Conservation (phyloP, 768 basidiomycete genomes). For the Tubosaeta sp. region DNA sequence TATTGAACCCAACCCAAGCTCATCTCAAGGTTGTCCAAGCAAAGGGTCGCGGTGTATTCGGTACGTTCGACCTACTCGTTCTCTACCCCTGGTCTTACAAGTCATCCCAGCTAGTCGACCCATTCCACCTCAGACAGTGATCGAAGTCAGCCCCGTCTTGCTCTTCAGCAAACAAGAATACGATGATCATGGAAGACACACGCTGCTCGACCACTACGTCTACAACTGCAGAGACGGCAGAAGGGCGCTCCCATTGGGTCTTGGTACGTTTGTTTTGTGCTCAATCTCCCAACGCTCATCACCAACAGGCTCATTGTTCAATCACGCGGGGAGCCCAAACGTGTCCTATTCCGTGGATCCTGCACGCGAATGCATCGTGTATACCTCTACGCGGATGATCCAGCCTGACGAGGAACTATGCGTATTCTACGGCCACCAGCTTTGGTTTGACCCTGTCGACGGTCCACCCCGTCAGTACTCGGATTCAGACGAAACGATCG, state of each 20-base stretch:
- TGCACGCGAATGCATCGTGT: slow-evolving; percentile 56
- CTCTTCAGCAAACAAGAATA: slow-evolving; percentile 72
- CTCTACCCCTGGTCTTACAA: slow-evolving; percentile 24
- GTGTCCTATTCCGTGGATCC: slow-evolving; percentile 59
- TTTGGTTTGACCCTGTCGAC: slow-evolving; percentile 57
- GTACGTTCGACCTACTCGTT: slow-evolving; percentile 31
- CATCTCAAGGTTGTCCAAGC: slow-evolving; percentile 39
- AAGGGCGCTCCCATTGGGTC: slow-evolving; percentile 75
- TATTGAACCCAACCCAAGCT: slow-evolving; percentile 47
- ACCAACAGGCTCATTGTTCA: slow-evolving; percentile 73
- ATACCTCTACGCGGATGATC: slow-evolving; percentile 51
- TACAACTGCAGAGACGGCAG: slow-evolving; percentile 71
- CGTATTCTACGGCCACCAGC: slow-evolving; percentile 69
- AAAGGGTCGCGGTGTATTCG: slow-evolving; percentile 65
- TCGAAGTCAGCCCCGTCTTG: slow-evolving; percentile 87
- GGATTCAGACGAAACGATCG: background rate
- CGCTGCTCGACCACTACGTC: slow-evolving; percentile 68
- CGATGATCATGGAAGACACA: slow-evolving; percentile 54
- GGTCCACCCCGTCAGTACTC: background rate
- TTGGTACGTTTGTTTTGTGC: slow-evolving; percentile 45
- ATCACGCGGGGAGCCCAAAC: slow-evolving; percentile 69
- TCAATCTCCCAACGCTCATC: background rate
- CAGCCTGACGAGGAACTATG: slow-evolving; percentile 67
- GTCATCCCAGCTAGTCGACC: slow-evolving; percentile 15
- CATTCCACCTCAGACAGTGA: slow-evolving; percentile 51